Evolutionary conservation across 2,329 filamentous ascomycete species (phyloP), one percentile per base, ranked within the genome.

Genomic region (Coniochaeta pulveracea): DNA sequence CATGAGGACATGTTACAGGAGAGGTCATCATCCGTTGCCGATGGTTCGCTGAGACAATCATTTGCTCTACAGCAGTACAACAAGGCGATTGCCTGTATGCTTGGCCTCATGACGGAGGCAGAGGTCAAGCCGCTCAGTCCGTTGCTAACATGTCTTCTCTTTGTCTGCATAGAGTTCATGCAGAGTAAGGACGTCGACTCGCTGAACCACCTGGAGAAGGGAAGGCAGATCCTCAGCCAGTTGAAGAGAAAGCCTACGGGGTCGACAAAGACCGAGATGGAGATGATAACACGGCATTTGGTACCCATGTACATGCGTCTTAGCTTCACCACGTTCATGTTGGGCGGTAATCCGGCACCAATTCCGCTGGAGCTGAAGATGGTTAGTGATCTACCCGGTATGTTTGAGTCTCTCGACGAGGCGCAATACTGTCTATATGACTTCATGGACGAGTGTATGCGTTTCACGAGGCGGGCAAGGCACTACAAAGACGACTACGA

Each of bases 161-260:
- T 72, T 39, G 63, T 66, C 16, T 68, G 66, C 41, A 61, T 72
- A 31, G 69, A 72, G 46, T 67, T 68, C 42, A 53, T 73, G 37
- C 64, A 65, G 21, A 62, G 64, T 23, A 62, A 71, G 37, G 60
- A 63, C 26, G 46, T 48, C 5, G 57, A 59, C 8, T 63, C 66
- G 0, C 54, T 63, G 29, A 49, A 63, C 36, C 62, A 64, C 31
- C 59, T 65, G 11, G 49, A 52, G 11, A 60, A 65, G 38, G 62
- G 61, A 6, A 46, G 61, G 4, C 53, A 58, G 26, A 58, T 65
- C 3, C 50, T 65, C 4, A 50, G 47, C 2, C 49, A 51, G 8
- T 43, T 64, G 6, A 42, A 44, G 1, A 33, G 38, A 10, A 45
- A 50, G 19, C 39, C 41, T 2, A 24, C 37, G 25, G 35, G 40